Evolutionary conservation across 2,329 filamentous ascomycete species (phyloP), one percentile per base, ranked within the genome.

Genomic region (Cryphonectria japonica): DNA sequence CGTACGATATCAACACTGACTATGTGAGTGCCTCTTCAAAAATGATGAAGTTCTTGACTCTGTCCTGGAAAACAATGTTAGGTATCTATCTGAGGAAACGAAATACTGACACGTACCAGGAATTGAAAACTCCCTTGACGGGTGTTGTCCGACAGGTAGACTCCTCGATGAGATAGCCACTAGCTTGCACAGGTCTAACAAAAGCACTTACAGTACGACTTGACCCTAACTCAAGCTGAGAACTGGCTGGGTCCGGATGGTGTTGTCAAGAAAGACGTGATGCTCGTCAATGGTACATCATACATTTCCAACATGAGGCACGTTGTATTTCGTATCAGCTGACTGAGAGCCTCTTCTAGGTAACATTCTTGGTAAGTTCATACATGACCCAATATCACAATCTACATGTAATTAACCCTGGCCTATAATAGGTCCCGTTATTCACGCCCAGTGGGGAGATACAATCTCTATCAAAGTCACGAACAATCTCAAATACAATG

Each of bases 401-500:
- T 11, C 16, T 64, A 3, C 37, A 7, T 19, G 59, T 29, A 14
- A 29, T 26, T 41, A 14, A 64, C 13, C 13, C 77, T 26, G 6
- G 19, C 8, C 34, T 29, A 19, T 26, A 16, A 41, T 41, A 75
- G 88, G 88, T 1, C 89, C 89, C 1, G 82, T 81, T 6, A 86
- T 91, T 46, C 78, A 81, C 19, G 86, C 83, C 19, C 78, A 86
- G 69, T 87, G 85, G 84, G 86, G 85, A 41, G 85, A 88, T 72
- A 78, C 73, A 8, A 79, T 86, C 46, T 80, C 90, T 64, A 85
- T 93, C 66, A 88, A 88, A 34, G 86, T 93, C 70, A 85, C 87
- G 79, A 94, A 94, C 78, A 84, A 87, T n/a, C 85, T 93, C 1
- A 83, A 83, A 19, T 79, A 77, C 43, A 83, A 82, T 73, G 79